Evolutionary conservation across 164 flowering plant species (phyloP), one percentile per base, ranked within the genome.

Genomic region (Echeveria elegans): DNA sequence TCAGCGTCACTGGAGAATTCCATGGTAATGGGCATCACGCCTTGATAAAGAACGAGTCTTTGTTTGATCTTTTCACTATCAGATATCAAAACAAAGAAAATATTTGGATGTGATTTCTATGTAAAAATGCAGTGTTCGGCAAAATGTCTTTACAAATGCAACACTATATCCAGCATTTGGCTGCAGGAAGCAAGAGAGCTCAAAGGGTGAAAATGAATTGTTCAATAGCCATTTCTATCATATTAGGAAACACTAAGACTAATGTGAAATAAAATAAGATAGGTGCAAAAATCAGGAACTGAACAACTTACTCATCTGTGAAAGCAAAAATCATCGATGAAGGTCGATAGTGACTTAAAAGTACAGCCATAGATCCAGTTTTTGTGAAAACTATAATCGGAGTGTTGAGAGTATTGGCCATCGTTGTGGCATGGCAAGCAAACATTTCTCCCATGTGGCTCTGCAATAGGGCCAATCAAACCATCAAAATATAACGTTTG

Each of bases 351-450:
- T 91, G 97, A 77, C 98, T 94, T 65, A 94, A 73, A 40, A 79
- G 79, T 30, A 84, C 63, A 71, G 98, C 97, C 98, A 94, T 94
- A 62, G 95, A 91, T 63, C 93, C 98, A 4, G 95, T 89, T 80
- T 95, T 89, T 45, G 98, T 91, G 79, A 94, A 94, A 59, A 94
- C 98, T 73, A 94, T 82, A 69, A 90, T 78, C 28, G 98, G 86
- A 23, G 92, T 87, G 26, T 75, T 70, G 40, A 94, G 92, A 43
- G 96, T 91, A 74, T 94, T 87, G 10, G 98, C 90, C 92, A 94
- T 94, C 26, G 85, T 89, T 26, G 97, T 85, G 66, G 97, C 76
- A 80, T 94, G 98, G 69, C 78, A 88, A 66, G 97, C 98, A 82
- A 94, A 91, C 95, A 91, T 94, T 36, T 76, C 85, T 65, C 98